A percentile compares a stretch with the other conserved stretches of the same genome.
Conservation (phyloP, 768 basidiomycete species). For the Strobilomyces confusus region DNA sequence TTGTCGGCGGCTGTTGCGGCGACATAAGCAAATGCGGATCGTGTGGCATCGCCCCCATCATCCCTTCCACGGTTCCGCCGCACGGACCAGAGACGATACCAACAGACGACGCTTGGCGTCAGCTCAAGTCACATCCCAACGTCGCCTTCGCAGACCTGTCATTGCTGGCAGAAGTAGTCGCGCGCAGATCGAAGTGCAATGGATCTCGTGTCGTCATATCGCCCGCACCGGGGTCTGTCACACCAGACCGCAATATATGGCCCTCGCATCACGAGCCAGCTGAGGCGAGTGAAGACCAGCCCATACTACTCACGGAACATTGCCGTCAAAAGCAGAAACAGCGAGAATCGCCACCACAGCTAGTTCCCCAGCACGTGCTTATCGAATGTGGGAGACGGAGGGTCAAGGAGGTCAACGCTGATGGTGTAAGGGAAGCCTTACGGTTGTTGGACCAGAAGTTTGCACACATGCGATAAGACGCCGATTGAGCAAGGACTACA, state of each 20-base stretch:
- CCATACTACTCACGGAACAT: constrained; percentile 47
- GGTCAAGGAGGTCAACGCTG: constrained; percentile 64
- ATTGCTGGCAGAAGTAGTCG: constrained; percentile 85
- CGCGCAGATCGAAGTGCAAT: constrained; percentile 72
- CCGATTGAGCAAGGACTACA: neutral
- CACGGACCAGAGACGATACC: constrained; percentile 54
- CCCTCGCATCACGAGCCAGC: constrained; percentile 11
- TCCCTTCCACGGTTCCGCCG: constrained; percentile 18
- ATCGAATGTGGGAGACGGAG: constrained; percentile 58
- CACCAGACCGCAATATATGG: constrained; percentile 39
- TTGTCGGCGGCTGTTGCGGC: constrained; percentile 36
- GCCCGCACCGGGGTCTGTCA: constrained; percentile 45
- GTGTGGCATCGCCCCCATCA: constrained; percentile 31
- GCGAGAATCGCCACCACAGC: constrained; percentile 42
- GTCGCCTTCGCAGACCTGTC: constrained; percentile 79
- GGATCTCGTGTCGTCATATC: constrained; percentile 65
- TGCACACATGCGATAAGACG: constrained; percentile 33
- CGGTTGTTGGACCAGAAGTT: constrained; percentile 68
- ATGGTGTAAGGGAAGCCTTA: constrained; percentile 72
- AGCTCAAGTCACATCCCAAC: constrained; percentile 85
- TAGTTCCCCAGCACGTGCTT: constrained; percentile 60
- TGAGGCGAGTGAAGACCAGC: constrained; percentile 26
- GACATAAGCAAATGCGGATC: constrained; percentile 30
- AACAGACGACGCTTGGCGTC: constrained; percentile 80
- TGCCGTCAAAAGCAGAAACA: constrained; percentile 44